Evolutionary conservation across 2,329 filamentous ascomycete species (phyloP).

Genomic region (Fusarium anthophilum): DNA sequence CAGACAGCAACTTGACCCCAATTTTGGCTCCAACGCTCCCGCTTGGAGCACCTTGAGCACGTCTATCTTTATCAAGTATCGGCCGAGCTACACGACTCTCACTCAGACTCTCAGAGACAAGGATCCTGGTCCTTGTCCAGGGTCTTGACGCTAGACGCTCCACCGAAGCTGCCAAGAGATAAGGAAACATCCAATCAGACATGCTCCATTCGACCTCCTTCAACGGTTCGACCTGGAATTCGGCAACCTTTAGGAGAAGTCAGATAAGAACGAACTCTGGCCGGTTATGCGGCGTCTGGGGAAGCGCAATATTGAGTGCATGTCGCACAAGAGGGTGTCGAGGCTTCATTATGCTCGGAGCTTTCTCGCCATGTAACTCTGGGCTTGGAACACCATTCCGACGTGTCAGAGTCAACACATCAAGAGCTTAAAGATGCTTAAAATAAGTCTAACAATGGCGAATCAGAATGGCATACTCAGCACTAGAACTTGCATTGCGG

Average conservation of each 20-base stretch:
- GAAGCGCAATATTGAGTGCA: constrained; percentile 28
- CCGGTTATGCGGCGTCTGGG: constrained; percentile 30
- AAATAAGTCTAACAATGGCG: background rate
- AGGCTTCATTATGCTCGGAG: background rate
- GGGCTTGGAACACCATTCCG: background rate
- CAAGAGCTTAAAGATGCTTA: constrained; percentile 10
- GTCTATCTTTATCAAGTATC: constrained; percentile 6
- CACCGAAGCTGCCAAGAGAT: constrained; percentile 43
- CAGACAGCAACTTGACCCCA: background rate
- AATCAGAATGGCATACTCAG: background rate
- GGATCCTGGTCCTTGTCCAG: constrained; percentile 15
- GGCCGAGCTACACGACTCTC: constrained; percentile 7
- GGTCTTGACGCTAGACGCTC: constrained; percentile 31
- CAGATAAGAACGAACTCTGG: constrained; percentile 33
- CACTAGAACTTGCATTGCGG: background rate
- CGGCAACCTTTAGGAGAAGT: constrained; percentile 3
- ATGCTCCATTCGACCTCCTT: constrained; percentile 24
- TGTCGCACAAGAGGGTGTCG: constrained; percentile 13
- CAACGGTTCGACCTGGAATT: constrained; percentile 21
- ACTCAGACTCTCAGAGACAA: constrained; percentile 2
- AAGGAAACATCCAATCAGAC: constrained; percentile 43
- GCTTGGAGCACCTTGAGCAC: background rate
- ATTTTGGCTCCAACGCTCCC: background rate
- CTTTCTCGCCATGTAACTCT: constrained; percentile 6
- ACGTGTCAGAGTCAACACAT: constrained; percentile 3